Conservation (phyloP, 306 rosid species). For the Potentilla sterilis region DNA sequence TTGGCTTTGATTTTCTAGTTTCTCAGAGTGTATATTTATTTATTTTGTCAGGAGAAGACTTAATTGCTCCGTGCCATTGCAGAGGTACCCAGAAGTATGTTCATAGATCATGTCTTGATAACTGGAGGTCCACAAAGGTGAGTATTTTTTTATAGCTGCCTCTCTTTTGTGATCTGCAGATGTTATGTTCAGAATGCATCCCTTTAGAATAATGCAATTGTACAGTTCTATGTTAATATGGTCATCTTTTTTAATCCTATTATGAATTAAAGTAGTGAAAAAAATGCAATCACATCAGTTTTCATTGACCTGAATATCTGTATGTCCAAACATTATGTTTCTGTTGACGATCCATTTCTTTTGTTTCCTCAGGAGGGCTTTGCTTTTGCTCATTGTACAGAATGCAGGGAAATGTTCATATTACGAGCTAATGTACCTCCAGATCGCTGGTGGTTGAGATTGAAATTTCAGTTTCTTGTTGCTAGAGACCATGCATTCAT, state of each 20-base stretch:
- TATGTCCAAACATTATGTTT: constrained; percentile 8
- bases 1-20: neutral
- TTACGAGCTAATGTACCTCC: constrained; percentile 90
- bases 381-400: constrained; percentile 98
- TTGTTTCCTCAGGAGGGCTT: constrained; percentile 75
- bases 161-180: constrained; percentile 16
- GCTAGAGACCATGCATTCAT: constrained; percentile 96
- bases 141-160: constrained; percentile 10
- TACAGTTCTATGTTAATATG: neutral
- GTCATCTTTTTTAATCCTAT: neutral
- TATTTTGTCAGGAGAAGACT: constrained; percentile 69
- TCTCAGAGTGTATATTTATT: constrained; percentile 9
- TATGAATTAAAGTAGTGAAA: neutral
- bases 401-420: constrained; percentile 85
- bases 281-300: neutral
- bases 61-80: constrained; percentile 97
- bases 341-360: constrained; percentile 25
- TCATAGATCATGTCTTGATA: constrained; percentile 92
- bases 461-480: constrained; percentile 94
- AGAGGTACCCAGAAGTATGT: constrained; percentile 97
- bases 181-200: neutral
- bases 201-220: constrained; percentile 13
- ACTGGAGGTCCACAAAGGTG: constrained; percentile 99
- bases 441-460: constrained; percentile 98
- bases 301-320: neutral